Evolutionary conservation across 352 stramenopile genomes (phyloP), one percentile per base, ranked within the genome.

Genomic region (Globisporangium orthogonon): DNA sequence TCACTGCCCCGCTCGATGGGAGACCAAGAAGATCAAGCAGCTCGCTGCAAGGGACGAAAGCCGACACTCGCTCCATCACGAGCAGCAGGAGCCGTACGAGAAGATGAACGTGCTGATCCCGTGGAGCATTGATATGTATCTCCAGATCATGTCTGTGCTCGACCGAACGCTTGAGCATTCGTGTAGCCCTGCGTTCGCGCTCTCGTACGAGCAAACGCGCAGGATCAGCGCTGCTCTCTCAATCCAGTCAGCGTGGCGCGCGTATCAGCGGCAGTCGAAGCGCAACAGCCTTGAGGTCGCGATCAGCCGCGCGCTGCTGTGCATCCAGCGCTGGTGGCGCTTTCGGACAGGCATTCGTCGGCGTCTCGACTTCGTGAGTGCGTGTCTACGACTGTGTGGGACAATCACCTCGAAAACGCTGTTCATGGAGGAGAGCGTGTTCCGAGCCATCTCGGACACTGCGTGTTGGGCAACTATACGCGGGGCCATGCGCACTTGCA

Each of bases 71-170:
- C 23, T 23, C 23, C 23, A 23, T 23, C 23, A 23, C 23, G 23
- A 23, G 23, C 15, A 33, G 2, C 46, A 14, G 29, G 28, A 4
- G 13, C 49, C 2, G 30, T 91, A 91, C 57, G 40, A 46, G 6
- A 74, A 71, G 40, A 84, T 91, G 66, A 71, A 61, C 28, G 80
- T 85, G 43, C 83, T 91, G 29, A 68, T 91, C 30, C 78, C 78
- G 2, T 89, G 74, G 74, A 91, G 76, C 11, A 78, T 91, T 54
- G 80, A 89, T 52, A 91, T 91, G 80, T 86, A 89, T 41, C 41
- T 87, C 60, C 76, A 86, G 43, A 69, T 91, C 39, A 71, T 83
- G 53, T 52, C 73, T 4, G 69, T 65, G 47, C 65, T 83, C n/a
- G 53, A 86, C 49, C 56, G 60, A 4, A 29, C 23, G 17, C 18